Evolutionary conservation across 106 monocot species (phyloP), one percentile per base, ranked within the genome.

Genomic region (Apostasia ramifera): DNA sequence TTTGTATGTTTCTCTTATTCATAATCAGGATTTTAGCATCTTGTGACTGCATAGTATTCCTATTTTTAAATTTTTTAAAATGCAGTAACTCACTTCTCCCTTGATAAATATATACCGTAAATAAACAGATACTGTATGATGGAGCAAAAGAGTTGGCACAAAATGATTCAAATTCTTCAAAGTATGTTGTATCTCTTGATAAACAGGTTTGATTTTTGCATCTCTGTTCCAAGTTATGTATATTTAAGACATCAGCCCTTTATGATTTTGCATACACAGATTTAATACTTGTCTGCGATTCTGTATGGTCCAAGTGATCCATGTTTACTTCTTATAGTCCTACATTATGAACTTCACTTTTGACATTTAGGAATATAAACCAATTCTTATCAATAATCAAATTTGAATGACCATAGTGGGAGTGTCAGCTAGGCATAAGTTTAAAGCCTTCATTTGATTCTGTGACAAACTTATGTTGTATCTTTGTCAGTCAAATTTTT

Each of bases 111-210:
- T 66, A 43, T 11, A 73, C 26, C 26, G 26, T 83, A 44, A 45
- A 49, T 82, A 43, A 73, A 67, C 84, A 97, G 95, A 75, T 92
- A 66, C 72, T 97, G 59, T 81, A 89, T 73, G 92, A 97, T 71
- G 95, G 95, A 60, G 80, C 92, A 70, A 91, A 92, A 64, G 92
- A 97, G 65, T 77, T 97, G 66, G 81, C 84, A 15, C 84, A 83
- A 73, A 80, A 63, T 79, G 92, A 86, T 65, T 46, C 72, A 52
- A 66, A 83, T 79, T 82, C 92, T 50, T 83, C 71, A 52, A 92
- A 89, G 67, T 92, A 87, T 85, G 86, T 74, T 53, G 78, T 97
- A 53, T 89, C 86, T 55, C 67, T 78, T 83, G 89, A 85, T 76
- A 89, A 86, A 57, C 86, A 92, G 95, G 95, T 97, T 85, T 77